These are phyloP conservation scores for Ceriops zippeliana DNA, from an alignment of 345 rosid genomes.

Conservation along the genomic window DNA sequence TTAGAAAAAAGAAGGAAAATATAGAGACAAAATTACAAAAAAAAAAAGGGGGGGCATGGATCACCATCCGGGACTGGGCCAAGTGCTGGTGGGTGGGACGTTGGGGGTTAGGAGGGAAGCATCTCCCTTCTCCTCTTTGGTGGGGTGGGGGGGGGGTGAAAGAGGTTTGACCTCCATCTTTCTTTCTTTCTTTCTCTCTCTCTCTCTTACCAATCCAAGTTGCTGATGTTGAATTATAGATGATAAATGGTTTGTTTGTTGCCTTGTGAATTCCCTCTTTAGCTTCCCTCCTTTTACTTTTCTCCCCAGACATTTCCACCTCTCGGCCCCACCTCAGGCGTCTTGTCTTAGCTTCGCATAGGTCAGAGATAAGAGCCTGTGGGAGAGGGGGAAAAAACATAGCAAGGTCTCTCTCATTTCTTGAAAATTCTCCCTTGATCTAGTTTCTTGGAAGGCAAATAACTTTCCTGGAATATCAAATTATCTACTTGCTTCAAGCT, in stretches of 20 bases:
- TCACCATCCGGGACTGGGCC: too few species aligned
- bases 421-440: not conserved
- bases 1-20: too few species aligned
- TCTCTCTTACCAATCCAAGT: not conserved
- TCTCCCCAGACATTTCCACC: not conserved
- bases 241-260: not conserved
- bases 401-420: not conserved
- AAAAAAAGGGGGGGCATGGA: too few species aligned
- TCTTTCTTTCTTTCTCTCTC: not conserved
- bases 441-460: conserved; percentile 2
- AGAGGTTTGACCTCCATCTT: conserved; percentile 29
- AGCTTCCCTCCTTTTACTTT: not conserved
- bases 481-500: not conserved
- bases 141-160: conserved; percentile 6
- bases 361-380: too few species aligned
- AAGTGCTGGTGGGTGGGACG: too few species aligned
- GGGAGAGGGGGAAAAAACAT: too few species aligned
- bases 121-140: not conserved
- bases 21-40: too few species aligned
- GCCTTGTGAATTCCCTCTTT: conserved; percentile 10
- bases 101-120: conserved; percentile 7
- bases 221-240: not conserved
- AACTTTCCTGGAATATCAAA: conserved; percentile 5
- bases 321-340: not conserved
- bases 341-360: conserved; percentile 3